These are phyloP conservation scores for Aspergillus awamori DNA, from an alignment of 2,329 filamentous ascomycete genomes.

Conservation along the genomic window DNA sequence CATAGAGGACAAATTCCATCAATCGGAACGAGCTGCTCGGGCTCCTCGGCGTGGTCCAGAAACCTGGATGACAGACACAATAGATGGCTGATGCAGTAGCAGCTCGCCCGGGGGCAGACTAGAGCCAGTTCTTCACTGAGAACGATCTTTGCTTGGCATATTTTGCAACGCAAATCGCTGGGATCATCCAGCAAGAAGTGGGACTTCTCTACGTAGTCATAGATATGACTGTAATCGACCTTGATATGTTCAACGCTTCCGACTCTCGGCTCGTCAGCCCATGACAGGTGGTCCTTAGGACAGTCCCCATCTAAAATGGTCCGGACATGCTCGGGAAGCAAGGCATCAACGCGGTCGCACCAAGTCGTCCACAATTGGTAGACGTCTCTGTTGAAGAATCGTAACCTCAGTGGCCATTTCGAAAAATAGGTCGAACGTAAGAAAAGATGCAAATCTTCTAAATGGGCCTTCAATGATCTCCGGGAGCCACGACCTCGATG, in stretches of 20 bases:
- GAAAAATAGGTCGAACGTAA: conserved; percentile 77
- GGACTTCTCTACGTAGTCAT: conserved; percentile 57
- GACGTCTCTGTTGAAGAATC: conserved; percentile 75
- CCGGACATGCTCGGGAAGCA: conserved; percentile 53
- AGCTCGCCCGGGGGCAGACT: conserved; percentile 55
- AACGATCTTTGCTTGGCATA: conserved; percentile 52
- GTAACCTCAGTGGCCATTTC: conserved; percentile 78
- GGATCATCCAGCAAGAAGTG: conserved; percentile 45
- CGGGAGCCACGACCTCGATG: conserved; percentile 50
- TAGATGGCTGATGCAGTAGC: conserved; percentile 57
- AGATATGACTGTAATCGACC: conserved; percentile 55
- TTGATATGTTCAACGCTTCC: conserved; percentile 52
- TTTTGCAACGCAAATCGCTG: conserved; percentile 46
- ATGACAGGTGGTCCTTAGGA: conserved; percentile 9
- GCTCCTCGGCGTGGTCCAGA: conserved; percentile 44
- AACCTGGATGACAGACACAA: conserved; percentile 59
- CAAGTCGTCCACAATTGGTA: conserved; percentile 68
- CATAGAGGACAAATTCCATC: conserved; percentile 74
- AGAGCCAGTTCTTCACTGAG: conserved; percentile 47
- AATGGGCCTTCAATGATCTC: conserved; percentile 65
- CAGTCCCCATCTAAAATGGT: conserved; percentile 57
- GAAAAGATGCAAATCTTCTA: conserved; percentile 81
- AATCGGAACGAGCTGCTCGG: conserved; percentile 63
- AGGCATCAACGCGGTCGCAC: conserved; percentile 53
- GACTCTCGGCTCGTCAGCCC: conserved; percentile 26